phyloP scores from a whole-genome alignment of 495 filamentous ascomycete genomes.

The Pyronema domesticum region DNA sequence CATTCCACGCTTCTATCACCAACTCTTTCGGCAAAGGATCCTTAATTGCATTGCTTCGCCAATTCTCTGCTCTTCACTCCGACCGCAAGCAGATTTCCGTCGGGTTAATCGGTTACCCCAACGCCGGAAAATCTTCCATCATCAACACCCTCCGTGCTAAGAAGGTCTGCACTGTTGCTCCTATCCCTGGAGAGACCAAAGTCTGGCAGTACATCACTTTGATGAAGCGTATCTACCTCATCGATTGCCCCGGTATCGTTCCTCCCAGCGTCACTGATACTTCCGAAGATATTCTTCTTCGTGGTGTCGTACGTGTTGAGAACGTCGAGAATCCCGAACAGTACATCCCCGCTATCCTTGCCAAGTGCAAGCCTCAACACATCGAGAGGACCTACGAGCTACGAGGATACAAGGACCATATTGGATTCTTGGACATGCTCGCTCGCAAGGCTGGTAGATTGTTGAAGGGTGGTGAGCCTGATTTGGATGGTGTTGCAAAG shows the following conservation, averaged over 20 bases:
- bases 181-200: constrained; percentile 89
- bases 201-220: constrained; percentile 96
- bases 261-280: constrained; percentile 68
- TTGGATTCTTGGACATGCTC: constrained; percentile 70
- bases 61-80: constrained; percentile 81
- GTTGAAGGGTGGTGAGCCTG: constrained; percentile 76
- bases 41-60: constrained; percentile 60
- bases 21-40: constrained; percentile 82
- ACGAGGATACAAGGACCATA: constrained; percentile 50
- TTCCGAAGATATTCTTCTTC: constrained; percentile 72
- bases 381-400: constrained; percentile 86
- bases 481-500: constrained; percentile 83
- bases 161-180: constrained; percentile 84
- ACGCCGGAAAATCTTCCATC: constrained; percentile 78
- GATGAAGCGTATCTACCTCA: constrained; percentile 93
- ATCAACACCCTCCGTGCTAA: constrained; percentile 88
- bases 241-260: constrained; percentile 92
- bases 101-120: constrained; percentile 74
- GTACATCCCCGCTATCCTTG: constrained; percentile 71
- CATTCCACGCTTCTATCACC: constrained; percentile 80
- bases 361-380: constrained; percentile 64
- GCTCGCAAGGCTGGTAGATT: constrained; percentile 75
- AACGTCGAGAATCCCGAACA: constrained; percentile 91
- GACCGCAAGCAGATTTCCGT: constrained; percentile 84
- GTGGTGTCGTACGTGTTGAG: constrained; percentile 82